Conservation (phyloP, 176 grass and related monocot genomes). For the Ensete ventricosum region DNA sequence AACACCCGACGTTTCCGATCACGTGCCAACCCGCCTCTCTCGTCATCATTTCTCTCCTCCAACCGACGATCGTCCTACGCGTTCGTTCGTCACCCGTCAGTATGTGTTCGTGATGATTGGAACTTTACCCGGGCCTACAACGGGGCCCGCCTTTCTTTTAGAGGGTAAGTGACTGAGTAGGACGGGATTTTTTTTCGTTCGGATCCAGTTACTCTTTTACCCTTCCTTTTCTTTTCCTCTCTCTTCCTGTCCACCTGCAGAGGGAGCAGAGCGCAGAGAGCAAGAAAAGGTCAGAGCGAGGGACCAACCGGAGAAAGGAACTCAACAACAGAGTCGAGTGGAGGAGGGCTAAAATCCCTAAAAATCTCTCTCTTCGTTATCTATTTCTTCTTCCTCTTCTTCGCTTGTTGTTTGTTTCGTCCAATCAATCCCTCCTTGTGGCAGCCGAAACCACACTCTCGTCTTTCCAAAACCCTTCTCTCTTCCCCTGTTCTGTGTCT, state of each 20-base stretch:
- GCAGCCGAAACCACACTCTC: not conserved
- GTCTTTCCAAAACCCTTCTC: not conserved
- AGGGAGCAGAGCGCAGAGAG: not conserved
- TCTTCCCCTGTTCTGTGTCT: not conserved
- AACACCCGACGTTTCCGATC: not conserved
- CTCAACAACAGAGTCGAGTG: not conserved
- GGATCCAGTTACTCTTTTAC: not conserved
- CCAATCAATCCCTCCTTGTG: not conserved
- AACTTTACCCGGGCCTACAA: not conserved
- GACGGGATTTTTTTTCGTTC: not conserved
- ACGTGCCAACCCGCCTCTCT: not conserved
- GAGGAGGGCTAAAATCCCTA: not conserved
- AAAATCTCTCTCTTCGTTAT: not conserved
- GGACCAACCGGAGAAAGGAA: conserved; percentile 7
- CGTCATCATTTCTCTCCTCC: not conserved
- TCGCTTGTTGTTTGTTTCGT: not conserved
- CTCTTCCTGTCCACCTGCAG: not conserved
- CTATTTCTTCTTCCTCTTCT: not conserved
- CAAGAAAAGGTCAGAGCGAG: conserved; percentile 3
- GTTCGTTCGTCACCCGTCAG: not conserved
- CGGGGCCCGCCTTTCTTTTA: not conserved
- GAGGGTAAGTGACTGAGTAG: not conserved
- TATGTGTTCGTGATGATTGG: not conserved
- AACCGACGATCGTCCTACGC: not conserved
- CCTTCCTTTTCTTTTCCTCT: not conserved